Base-by-base conservation (phyloP, 2,329 filamentous ascomycete species). In the Monilinia fructicola region DNA sequence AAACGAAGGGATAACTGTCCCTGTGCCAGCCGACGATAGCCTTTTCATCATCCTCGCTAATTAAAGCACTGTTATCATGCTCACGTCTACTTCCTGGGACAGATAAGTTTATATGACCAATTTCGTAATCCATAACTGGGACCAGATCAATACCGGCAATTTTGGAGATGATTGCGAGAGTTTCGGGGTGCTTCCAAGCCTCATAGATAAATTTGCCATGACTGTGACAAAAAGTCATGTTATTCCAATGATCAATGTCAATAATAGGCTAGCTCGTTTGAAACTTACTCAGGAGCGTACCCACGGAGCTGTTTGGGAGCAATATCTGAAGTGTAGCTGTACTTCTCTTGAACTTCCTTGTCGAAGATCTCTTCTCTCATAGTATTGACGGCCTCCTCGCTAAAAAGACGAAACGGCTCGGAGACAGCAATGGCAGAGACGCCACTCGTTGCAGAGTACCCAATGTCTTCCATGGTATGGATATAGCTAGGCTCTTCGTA, bases 151-250 rank as follows among this genome's bases (percentile, higher is more conserved):
- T 79, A 11, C 85, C 84, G 28, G 85, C 84, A 58, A 86, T 81
- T 67, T 82, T 79, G 3, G 84, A 86, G 63, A 87, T 78, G 70
- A 82, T 81, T 11, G 78, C 76, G 3, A 87, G 79, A 2, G 83
- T 81, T 60, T 85, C 80, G 0, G 85, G 83, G 56, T 81, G 80
- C 66, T 81, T 84, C 86, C 85, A 88, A 3, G 83, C 83, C 67
- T 84, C 84, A 71, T 88, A 87, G 5, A 85, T 82, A 70, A 90
- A 90, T 0, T 87, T 87, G 1, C 87, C 87, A 71, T 84, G 83
- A 67, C 84, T 86, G 31, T n/a, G 44, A 11, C 16, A 40, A 26
- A 21, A 23, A 38, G 23, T 21, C 26, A 31, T 14, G 64, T 73
- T 64, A 74, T 70, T 52, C 16, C 2, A 42, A 18, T 31, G 35